phyloP scores from a whole-genome alignment of 805 yeast genomes.

The Candida glaebosa region DNA sequence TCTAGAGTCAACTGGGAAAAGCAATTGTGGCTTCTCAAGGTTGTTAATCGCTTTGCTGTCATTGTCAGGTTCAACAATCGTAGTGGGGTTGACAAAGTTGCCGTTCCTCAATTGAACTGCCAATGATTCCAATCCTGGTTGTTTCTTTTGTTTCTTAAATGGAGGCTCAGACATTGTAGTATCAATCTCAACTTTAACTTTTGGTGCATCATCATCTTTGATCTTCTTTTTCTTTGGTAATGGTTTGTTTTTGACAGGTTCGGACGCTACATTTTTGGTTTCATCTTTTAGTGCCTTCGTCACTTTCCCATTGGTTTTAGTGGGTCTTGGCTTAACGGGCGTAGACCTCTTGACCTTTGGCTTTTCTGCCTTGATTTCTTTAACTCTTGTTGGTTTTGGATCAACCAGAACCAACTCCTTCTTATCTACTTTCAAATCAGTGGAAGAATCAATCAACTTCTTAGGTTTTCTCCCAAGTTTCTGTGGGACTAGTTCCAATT shows the following conservation, averaged over 20 bases:
- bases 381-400: conserved; percentile 38
- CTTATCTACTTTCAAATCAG: background rate
- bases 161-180: conserved; percentile 2
- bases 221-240: conserved; percentile 6
- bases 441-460: background rate
- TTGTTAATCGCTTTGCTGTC: background rate
- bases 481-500: background rate
- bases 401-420: background rate
- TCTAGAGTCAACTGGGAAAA: conserved; percentile 4
- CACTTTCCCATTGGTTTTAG: conserved; percentile 9
- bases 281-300: conserved; percentile 9
- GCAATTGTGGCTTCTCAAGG: background rate
- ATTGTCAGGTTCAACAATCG: background rate
- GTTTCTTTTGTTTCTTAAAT: conserved; percentile 11
- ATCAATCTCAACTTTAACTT: conserved; percentile 1
- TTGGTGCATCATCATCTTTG: conserved; percentile 5
- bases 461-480: background rate
- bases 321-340: conserved; percentile 7
- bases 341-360: conserved; percentile 6
- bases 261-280: conserved; percentile 9
- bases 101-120: conserved; percentile 21
- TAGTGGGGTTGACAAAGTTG: conserved; percentile 16
- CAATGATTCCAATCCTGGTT: conserved; percentile 7
- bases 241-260: conserved; percentile 11
- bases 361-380: conserved; percentile 71